Evolutionary conservation across 495 filamentous ascomycete genomes (phyloP).

Genomic region (Letharia columbiana): DNA sequence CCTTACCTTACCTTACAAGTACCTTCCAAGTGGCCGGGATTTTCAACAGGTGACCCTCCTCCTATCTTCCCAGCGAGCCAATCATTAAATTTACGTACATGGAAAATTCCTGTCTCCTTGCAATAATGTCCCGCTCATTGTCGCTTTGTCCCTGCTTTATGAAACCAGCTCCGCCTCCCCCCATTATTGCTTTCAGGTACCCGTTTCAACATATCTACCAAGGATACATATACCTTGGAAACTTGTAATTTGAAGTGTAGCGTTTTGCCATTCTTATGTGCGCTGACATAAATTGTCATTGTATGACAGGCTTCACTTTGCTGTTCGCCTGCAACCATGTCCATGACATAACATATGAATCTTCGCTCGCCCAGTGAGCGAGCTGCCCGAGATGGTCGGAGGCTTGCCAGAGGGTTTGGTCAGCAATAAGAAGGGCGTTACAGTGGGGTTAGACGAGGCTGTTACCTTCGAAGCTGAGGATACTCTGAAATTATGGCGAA

Average conservation of each 20-base stretch:
- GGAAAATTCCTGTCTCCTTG: not conserved
- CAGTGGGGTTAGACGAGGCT: constrained; percentile 28
- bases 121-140: not conserved
- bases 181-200: not conserved
- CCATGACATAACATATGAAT: not conserved
- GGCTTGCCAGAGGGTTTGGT: constrained; percentile 46
- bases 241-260: too few species aligned
- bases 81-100: too few species aligned
- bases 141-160: not conserved
- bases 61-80: too few species aligned
- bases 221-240: too few species aligned
- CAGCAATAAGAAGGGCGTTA: constrained; percentile 31
- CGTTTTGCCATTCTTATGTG: too few species aligned
- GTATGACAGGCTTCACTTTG: constrained; percentile 4
- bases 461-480: constrained; percentile 33
- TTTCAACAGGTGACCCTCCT: too few species aligned
- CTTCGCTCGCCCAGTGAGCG: constrained; percentile 11
- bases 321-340: constrained; percentile 6
- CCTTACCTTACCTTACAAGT: too few species aligned
- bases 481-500: constrained; percentile 41
- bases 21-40: too few species aligned
- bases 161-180: not conserved
- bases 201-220: not conserved
- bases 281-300: too few species aligned
- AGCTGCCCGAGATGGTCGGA: constrained; percentile 36